Evolutionary conservation across 2,329 filamentous ascomycete genomes (phyloP), one percentile per base, ranked within the genome.

Genomic region (Neofusicoccum cordaticola): DNA sequence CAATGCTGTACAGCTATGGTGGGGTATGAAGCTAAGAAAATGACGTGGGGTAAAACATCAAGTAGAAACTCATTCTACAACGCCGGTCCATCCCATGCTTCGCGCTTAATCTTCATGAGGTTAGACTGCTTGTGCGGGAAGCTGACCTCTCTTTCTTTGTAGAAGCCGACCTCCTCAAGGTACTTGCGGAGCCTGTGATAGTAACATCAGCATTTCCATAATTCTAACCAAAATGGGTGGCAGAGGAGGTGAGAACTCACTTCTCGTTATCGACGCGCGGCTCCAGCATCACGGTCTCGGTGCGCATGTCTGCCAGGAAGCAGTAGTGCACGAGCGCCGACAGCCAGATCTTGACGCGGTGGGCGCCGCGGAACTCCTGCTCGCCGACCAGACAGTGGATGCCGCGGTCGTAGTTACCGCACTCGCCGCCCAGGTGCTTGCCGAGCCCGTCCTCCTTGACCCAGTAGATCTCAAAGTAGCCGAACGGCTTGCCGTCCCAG

Each of bases 391-490:
- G 81, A 12, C 95, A 87, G 72, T 99, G 95, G 17, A 98, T 79
- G 0, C 95, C 95, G 6, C 95, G 84, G 71, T 98, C 94, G 78
- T 90, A 98, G 71, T 97, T 91, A 7, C 85, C 86, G 0, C 88
- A 86, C 3, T 85, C 84, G 22, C 84, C 84, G 0, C 75, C 88
- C 3, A 96, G 77, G 68, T 92, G 83, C 53, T 83, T 85, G 0
- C 91, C 92, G 0, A 99, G 76, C 0, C 83, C 80, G 72, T 98
- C 95, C 74, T 99, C 95, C 72, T 96, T 97, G 3, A 95, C 92
- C 94, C 95, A 99, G 79, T 99, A 99, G 39, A 99, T 85, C 80
- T 99, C 95, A 74, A 99, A 97, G 75, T 96, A 99, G 0, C 93
- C 95, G 79, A 98, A 99, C 0, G 94, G 94, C 66, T 94, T 90